Evolutionary conservation across 495 filamentous ascomycete genomes (phyloP), one percentile per base, ranked within the genome.

Genomic region (Annulohypoxylon bovei): DNA sequence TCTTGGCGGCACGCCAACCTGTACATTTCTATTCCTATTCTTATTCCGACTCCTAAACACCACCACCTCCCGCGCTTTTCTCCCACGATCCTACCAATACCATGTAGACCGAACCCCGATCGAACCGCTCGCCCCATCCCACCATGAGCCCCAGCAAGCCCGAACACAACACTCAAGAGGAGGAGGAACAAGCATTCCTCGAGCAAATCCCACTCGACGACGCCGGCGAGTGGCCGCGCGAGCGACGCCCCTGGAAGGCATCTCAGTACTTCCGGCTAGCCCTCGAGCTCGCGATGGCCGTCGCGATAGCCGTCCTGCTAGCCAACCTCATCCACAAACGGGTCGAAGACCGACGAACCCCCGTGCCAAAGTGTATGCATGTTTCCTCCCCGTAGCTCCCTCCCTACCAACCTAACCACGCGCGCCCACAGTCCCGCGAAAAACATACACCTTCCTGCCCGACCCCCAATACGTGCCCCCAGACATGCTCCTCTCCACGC

Each of bases 401-500:
- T 50, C 11, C 1, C 12, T 28, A 11, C 1, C 20, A 9, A 0
- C 1, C 46, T 67, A 32, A 67, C 42, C 30, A 20, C 6, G 16
- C 5, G 14, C 59, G 18, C 20, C 2, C 18, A n/a, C 14, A 84
- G 82, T 84, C 35, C 79, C 80, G 1, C 70, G 73, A 42, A 83
- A 82, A 67, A 76, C 70, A 6, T 82, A 81, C 72, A 82, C 66
- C 1, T 84, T 82, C 66, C 61, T 69, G 9, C 77, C 75, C 16
- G 74, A 84, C 60, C 62, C 79, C 5, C 65, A 73, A 11, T 84
- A 79, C 57, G 62, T 82, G n/a, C n/a, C n/a, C n/a, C n/a, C 16
- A 32, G 80, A 84, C 70, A 84, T 84, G 82, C 81, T 83, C 59
- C 75, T 75, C 59, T 77, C 73, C 67, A 73, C 79, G 39, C 53